Base-by-base conservation (phyloP, 306 rosid species). In the Trifolium fragiferum region DNA sequence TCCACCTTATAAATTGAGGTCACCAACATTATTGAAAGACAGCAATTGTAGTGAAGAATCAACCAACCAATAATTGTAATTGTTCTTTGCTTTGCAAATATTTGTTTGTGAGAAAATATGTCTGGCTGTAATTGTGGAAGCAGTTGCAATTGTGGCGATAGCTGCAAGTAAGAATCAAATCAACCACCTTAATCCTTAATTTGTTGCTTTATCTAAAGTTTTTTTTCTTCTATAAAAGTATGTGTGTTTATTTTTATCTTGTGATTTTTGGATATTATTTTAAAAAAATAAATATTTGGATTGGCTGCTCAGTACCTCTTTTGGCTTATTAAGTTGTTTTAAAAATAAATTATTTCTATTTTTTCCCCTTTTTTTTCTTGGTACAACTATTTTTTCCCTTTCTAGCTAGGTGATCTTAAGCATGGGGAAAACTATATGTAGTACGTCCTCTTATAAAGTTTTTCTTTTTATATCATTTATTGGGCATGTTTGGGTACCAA, bases 121-220 rank as follows among this genome's bases (percentile, higher is more conserved):
- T 80, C 97, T 18, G 73, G 90, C 82, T 85, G 96, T 65, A 82
- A 80, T 2, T 89, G 96, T 10, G 90, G 90, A 32, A 2, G 82
- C 12, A 32, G 59, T 76, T 89, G 94, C 50, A 63, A 21, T 1
- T 89, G 96, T 10, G 90, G 90, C 15, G 2, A 81, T n/a, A 32
- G 59, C 80, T 89, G 94, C 62, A 63, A 21, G 90, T 89, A 68
- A 46, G 70, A 8, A 54, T 54, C 60, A 0, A 8, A 54, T 54
- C 60, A 0, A 11, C 16, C 8, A 21, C 35, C 62, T 55, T 55
- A 21, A 55, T 23, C 6, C 2, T 30, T 30, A 30, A 4, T 2
- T 23, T 51, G 18, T 14, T 38, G 4, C 10, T 51, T 18, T n/a
- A n/a, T 8, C 13, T 8, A 8, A 18, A n/a, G 0, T 15, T n/a